Base-by-base conservation (phyloP, 331 rosid genomes). In the Quercus phellos region DNA sequence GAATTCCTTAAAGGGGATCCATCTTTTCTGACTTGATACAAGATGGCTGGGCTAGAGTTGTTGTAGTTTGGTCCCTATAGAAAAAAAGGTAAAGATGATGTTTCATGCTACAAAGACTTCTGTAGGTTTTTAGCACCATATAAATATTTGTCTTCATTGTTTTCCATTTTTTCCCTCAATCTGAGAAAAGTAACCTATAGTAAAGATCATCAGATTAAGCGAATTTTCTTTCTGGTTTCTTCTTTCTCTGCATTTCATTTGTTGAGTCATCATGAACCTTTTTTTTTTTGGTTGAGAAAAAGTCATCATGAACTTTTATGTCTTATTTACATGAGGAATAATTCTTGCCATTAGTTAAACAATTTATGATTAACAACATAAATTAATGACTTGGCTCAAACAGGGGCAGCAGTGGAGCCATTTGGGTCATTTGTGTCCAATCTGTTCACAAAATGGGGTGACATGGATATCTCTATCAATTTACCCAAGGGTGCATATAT, bases 331-430 rank as follows among this genome's bases (percentile, higher is more conserved):
- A 18, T 43, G 55, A 55, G 13, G 60, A 12, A 46, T 46, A 46
- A 11, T 46, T 2, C 51, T 81, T 64, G 53, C 30, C 68, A 32
- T 80, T 55, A 24, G 58, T 68, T 70, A 64, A 73, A 30, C 16
- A 76, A 26, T 55, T 14, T 7, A 68, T 18, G 42, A 63, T 63
- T 75, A 70, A 67, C 72, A 83, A 38, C 55, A 32, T 32, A 16
- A 73, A 79, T 81, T 73, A 55, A 54, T 72, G 26, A 76, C 78
- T 77, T 70, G 73, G 42, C 55, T 73, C 55, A 78, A 88, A 70
- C 91, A 94, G 99, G 99, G 74, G 97, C 99, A 80, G 87, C 85
- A 53, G 89, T 92, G 72, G 98, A 92, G 81, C 96, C 98, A 21
- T 94, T 87, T 86, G 99, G 99, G 35, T 94, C 98, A 34, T 92